These are phyloP conservation scores for Apiotrichum mycotoxinovorans DNA, from an alignment of 1,284 basidiomycete genomes.

Conservation along the genomic window DNA sequence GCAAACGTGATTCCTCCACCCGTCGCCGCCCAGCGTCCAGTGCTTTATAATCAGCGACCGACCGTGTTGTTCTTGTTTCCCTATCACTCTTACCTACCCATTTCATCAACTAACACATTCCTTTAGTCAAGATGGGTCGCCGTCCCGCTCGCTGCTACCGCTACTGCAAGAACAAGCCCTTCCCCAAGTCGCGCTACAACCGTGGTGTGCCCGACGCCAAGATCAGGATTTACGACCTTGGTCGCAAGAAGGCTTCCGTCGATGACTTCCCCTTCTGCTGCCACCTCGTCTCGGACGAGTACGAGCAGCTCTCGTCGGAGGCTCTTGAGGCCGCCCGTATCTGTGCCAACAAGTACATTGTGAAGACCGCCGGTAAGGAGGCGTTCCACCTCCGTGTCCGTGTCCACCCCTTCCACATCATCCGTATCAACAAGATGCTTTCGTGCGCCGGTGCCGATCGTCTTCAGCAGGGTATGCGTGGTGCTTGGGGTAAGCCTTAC, in stretches of 20 bases:
- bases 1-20: neutral
- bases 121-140: conserved; percentile 75
- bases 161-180: conserved; percentile 98
- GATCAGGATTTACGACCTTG: conserved; percentile 92
- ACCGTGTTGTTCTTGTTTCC: neutral
- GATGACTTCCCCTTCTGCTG: conserved; percentile 97
- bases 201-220: conserved; percentile 96
- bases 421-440: conserved; percentile 99
- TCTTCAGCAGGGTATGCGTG: conserved; percentile 99
- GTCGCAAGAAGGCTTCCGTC: conserved; percentile 89
- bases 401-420: conserved; percentile 96
- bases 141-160: conserved; percentile 94
- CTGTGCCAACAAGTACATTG: conserved; percentile 99
- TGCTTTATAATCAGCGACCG: neutral
- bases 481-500: conserved; percentile 99
- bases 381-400: conserved; percentile 98
- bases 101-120: conserved; percentile 4
- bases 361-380: conserved; percentile 97
- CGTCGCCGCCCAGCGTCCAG: neutral
- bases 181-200: conserved; percentile 86
- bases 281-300: conserved; percentile 96
- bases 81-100: neutral
- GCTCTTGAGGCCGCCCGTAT: conserved; percentile 98
- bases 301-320: conserved; percentile 94
- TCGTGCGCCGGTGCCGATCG: conserved; percentile 96